Conservation (phyloP, 148 eudicot species). For the Persicaria tinctoria region DNA sequence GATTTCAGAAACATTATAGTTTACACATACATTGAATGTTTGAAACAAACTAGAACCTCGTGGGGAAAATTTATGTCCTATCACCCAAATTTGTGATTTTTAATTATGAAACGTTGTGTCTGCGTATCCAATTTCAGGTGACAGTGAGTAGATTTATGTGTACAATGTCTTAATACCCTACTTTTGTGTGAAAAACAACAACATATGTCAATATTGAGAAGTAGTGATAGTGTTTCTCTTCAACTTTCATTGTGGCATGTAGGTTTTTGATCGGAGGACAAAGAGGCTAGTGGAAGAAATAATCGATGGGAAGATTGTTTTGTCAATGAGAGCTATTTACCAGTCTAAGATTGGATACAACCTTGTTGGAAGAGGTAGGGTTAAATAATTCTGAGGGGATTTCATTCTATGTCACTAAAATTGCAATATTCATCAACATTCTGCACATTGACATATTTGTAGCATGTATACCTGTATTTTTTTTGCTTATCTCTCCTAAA, state of each 20-base stretch:
- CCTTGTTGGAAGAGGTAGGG: conserved; percentile 69
- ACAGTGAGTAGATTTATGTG: neutral
- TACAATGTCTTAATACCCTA: neutral
- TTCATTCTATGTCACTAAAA: neutral
- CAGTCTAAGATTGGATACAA: conserved; percentile 75
- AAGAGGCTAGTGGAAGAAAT: conserved; percentile 86
- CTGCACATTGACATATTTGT: neutral
- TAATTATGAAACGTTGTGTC: neutral
- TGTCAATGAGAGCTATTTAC: conserved; percentile 90
- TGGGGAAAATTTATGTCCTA: neutral
- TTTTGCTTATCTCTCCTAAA: neutral
- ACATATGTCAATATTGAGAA: neutral
- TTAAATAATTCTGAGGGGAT: neutral
- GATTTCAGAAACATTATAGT: neutral
- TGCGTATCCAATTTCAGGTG: neutral
- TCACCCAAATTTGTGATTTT: neutral
- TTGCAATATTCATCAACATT: neutral
- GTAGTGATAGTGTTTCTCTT: neutral
- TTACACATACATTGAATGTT: neutral
- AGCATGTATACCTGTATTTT: neutral
- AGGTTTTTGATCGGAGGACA: conserved; percentile 75
- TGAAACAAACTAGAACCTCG: neutral
- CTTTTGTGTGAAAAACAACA: neutral
- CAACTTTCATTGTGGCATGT: neutral
- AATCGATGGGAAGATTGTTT: conserved; percentile 75